Conservation (phyloP, 495 filamentous ascomycete species). For the Aspergillus asperescens region DNA sequence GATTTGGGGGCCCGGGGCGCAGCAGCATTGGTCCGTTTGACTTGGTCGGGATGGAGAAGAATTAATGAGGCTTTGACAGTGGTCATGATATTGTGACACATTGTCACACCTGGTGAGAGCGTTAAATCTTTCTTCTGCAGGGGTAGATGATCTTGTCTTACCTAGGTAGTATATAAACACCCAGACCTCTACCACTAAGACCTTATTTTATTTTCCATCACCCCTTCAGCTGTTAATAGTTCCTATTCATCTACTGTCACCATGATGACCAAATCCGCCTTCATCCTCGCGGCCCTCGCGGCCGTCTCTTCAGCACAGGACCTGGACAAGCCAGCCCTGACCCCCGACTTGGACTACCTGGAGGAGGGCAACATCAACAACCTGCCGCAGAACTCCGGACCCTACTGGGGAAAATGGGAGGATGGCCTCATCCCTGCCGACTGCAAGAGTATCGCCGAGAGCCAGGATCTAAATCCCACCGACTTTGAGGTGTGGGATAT, state of each 20-base stretch:
- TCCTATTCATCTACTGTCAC: no score
- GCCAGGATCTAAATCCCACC: not conserved
- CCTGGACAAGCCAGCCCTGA: slow-evolving; percentile 6
- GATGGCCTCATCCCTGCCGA: slow-evolving; percentile 5
- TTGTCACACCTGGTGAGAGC: no score
- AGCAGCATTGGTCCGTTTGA: no score
- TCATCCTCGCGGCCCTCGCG: not conserved
- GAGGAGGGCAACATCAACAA: not conserved
- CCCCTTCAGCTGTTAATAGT: no score
- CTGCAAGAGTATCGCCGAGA: slow-evolving; percentile 11
- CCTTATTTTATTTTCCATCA: not conserved
- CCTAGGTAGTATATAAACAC: no score
- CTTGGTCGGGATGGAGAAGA: no score
- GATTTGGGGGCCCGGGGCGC: no score
- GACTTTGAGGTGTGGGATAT: slow-evolving; percentile 13
- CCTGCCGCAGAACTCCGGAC: not conserved
- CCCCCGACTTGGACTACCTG: slow-evolving; percentile 7
- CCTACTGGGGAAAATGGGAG: slow-evolving; percentile 2
- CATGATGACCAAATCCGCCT: not conserved
- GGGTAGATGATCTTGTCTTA: no score
- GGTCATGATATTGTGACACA: no score
- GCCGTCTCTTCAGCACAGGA: not conserved
- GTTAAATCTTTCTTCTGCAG: no score
- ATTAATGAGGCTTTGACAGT: no score
- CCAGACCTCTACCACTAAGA: no score